phyloP scores from a whole-genome alignment of 2,329 filamentous ascomycete species.

The Escovopsis sp. region DNA sequence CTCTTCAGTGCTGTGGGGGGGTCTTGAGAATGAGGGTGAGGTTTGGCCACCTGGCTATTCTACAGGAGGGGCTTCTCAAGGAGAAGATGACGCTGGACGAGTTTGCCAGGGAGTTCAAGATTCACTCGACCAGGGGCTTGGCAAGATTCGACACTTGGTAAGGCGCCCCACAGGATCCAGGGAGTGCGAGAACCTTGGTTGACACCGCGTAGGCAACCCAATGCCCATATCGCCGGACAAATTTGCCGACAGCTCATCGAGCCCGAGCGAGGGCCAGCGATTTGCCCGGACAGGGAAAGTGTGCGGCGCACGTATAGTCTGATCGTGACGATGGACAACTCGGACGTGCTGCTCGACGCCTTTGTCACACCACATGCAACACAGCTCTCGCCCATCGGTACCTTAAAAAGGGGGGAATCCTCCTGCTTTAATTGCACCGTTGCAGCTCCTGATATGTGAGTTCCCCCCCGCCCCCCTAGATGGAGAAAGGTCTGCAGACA shows the following conservation, averaged over 20 bases:
- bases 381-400: slow-evolving; percentile 11
- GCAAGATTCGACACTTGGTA: slow-evolving; percentile 15
- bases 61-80: slow-evolving; percentile 7
- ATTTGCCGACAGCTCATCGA: slow-evolving; percentile 5
- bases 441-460: slow-evolving; percentile 21
- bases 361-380: slow-evolving; percentile 3
- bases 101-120: slow-evolving; percentile 12
- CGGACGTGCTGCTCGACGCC: slow-evolving; percentile 11
- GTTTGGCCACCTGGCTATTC: slow-evolving; percentile 17
- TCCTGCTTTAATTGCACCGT: slow-evolving; percentile 17
- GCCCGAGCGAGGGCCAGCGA: not conserved
- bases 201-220: slow-evolving; percentile 4
- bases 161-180: not conserved
- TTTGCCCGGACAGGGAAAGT: slow-evolving; percentile 6
- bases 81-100: slow-evolving; percentile 11
- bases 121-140: slow-evolving; percentile 16
- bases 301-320: slow-evolving; percentile 10
- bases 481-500: no score
- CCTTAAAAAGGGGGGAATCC: slow-evolving; percentile 9
- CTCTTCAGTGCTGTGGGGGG: slow-evolving; percentile 12
- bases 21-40: slow-evolving; percentile 16
- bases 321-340: slow-evolving; percentile 7
- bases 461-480: not conserved
- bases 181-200: not conserved
- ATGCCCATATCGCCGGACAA: slow-evolving; percentile 1